A percentile compares a stretch with the other conserved stretches of the same genome.
Conservation (phyloP, 352 stramenopile genomes). For the Phytophthora syringae region DNA sequence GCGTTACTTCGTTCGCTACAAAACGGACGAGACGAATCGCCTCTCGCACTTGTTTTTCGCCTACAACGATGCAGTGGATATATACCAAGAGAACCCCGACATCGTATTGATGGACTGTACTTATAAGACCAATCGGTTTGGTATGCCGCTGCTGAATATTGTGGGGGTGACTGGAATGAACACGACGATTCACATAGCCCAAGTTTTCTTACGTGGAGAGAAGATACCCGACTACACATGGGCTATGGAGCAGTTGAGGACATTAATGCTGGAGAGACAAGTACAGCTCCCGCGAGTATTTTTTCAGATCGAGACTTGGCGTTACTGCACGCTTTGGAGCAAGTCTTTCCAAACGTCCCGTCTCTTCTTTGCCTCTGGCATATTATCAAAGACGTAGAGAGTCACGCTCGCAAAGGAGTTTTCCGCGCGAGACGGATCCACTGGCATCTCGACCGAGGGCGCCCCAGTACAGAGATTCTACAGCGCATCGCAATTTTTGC, state of each 20-base stretch:
- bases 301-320: slow-evolving; percentile 7
- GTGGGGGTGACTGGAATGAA: slow-evolving; percentile 33
- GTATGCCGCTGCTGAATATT: slow-evolving; percentile 35
- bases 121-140: slow-evolving; percentile 30
- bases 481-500: background rate
- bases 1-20: background rate
- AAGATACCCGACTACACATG: slow-evolving; percentile 9
- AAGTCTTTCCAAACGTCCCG: background rate
- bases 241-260: background rate
- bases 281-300: slow-evolving; percentile 4
- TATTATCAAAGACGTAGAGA: slow-evolving; percentile 1
- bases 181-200: slow-evolving; percentile 26
- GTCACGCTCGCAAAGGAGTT: background rate
- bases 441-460: background rate
- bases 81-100: slow-evolving; percentile 19
- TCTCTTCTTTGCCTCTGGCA: slow-evolving; percentile 15
- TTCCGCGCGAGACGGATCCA: background rate
- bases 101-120: slow-evolving; percentile 35
- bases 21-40: background rate
- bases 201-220: slow-evolving; percentile 14
- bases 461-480: background rate
- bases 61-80: slow-evolving; percentile 5
- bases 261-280: background rate
- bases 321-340: slow-evolving; percentile 3
- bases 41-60: slow-evolving; percentile 19